Base-by-base conservation (phyloP, 345 rosid genomes). In the Eucalyptus dawsonii region DNA sequence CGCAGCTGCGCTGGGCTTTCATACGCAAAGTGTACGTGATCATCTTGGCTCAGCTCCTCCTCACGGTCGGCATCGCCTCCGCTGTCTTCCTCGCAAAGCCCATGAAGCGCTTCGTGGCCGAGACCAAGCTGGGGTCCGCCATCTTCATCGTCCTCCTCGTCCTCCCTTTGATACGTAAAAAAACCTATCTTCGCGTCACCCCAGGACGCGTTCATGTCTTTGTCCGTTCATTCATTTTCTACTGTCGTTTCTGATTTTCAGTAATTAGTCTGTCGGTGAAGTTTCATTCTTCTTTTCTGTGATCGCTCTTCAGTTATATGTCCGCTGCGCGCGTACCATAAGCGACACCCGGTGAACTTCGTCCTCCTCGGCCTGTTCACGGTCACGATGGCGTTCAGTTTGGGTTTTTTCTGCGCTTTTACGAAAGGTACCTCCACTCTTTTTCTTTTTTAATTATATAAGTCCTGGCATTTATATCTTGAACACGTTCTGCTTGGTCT, bases 1-100 rank as follows among this genome's bases (percentile, higher is more conserved):
- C 95, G 19, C 90, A 93, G 92, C 91, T 95, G n/a, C 96, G 97
- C 2, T 96, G 98, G 98, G 92, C 92, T 6, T 95, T 96, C 90
- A 93, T 95, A 37, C 90, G 97, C 86, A 94, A 96, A 81, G 95
- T 96, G 2, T 96, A 95, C 88, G 54, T 90, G 15, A 93, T 95
- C 76, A 27, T 96, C 34, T 40, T 93, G 88, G 50, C 93, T 21
- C 97, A 96, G 88, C 62, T 95, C 87, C 87, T 93, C 24, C 72
- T 91, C 37, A 95, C 96, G 0, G 90, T 87, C n/a, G 93, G 91
- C 4, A 93, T 95, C 50, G 94, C 94, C 6, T 67, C 95, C 42
- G 90, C 91, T 49, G 93, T 93, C 72, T 93, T 92, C 34, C 91
- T 80, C 76, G 88, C 88, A 80, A 91, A 87, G 31, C 93, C 92